Conservation (phyloP, 2,329 filamentous ascomycete species). For the Aurifilum marmelostoma region DNA sequence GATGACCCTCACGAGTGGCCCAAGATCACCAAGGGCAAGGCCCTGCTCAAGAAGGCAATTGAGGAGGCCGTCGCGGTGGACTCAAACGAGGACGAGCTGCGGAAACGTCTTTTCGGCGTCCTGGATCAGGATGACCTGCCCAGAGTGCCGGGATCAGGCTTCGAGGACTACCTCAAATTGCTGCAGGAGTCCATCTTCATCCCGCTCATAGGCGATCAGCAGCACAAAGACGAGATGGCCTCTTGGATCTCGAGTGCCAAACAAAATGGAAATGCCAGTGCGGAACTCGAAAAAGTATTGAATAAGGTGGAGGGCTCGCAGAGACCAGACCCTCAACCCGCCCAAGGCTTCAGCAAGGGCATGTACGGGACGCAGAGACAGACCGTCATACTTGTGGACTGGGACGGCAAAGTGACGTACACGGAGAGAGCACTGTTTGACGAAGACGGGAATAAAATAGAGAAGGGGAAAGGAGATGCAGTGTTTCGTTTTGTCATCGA, state of each 20-base stretch:
- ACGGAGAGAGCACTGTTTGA: conserved; percentile 65
- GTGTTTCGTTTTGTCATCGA: conserved; percentile 61
- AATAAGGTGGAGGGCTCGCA: conserved; percentile 35
- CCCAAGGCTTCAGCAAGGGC: conserved; percentile 56
- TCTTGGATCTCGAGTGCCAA: conserved; percentile 40
- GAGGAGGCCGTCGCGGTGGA: conserved; percentile 43
- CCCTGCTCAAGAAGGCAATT: conserved; percentile 49
- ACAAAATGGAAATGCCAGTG: conserved; percentile 41
- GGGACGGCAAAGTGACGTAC: conserved; percentile 64
- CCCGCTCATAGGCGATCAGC: conserved; percentile 57
- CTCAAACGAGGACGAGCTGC: conserved; percentile 50
- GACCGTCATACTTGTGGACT: conserved; percentile 64
- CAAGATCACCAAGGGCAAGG: conserved; percentile 60
- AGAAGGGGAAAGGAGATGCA: conserved; percentile 58
- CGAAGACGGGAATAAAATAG: conserved; percentile 56
- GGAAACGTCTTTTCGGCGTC: conserved; percentile 56
- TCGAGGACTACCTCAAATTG: conserved; percentile 56
- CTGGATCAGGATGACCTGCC: conserved; percentile 63
- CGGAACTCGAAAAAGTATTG: conserved; percentile 41
- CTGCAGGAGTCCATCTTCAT: conserved; percentile 66
- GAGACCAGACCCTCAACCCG: conserved; percentile 39
- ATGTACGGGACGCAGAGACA: conserved; percentile 69
- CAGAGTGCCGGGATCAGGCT: conserved; percentile 44
- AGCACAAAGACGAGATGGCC: conserved; percentile 50
- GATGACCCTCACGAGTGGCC: conserved; percentile 59